Evolutionary conservation across 306 rosid species (phyloP), one percentile per base, ranked within the genome.

Genomic region (Cicer pinnatifidum): DNA sequence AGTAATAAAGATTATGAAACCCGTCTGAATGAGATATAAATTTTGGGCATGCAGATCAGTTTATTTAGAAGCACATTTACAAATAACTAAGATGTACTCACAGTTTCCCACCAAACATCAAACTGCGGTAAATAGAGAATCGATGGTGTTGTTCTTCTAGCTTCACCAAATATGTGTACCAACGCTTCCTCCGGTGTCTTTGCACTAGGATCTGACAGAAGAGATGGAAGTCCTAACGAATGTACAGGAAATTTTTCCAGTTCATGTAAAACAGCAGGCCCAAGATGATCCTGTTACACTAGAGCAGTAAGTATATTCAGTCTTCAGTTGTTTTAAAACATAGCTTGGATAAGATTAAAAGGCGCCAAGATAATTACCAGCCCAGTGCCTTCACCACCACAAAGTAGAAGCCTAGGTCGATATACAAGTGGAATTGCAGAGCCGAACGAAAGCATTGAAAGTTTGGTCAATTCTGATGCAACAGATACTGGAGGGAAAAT

Each of bases 231-330:
- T 78, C 96, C 97, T 73, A 91, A 79, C 38, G 97, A 91, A 83
- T 94, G 99, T 67, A 94, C 92, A 11, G 97, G 99, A 81, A 91
- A 94, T 60, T 94, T 94, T 88, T 94, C 99, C 82, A 94, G 86
- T 79, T 94, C 97, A 69, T 94, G 99, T 79, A 94, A 86, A 85
- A 94, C 84, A 39, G 99, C 99, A 73, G 96, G 99, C 74, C 99
- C 99, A 85, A 94, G 88, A 86, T 94, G 99, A 86, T 94, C 99
- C 99, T 94, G 99, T 87, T 81, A 94, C 86, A 89, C 97, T 94
- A 91, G 89, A 88, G 83, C 88, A 88, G 99, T 88, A 89, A 94
- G 97, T 94, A 88, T 73, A 89, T 88, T 89, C 87, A 88, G 89
- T 78, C 72, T 88, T 67, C 69, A 77, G 80, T 69, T 77, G 23